Evolutionary conservation across 2,329 filamentous ascomycete species (phyloP), one percentile per base, ranked within the genome.

Genomic region (Trichophyton benhamiae): DNA sequence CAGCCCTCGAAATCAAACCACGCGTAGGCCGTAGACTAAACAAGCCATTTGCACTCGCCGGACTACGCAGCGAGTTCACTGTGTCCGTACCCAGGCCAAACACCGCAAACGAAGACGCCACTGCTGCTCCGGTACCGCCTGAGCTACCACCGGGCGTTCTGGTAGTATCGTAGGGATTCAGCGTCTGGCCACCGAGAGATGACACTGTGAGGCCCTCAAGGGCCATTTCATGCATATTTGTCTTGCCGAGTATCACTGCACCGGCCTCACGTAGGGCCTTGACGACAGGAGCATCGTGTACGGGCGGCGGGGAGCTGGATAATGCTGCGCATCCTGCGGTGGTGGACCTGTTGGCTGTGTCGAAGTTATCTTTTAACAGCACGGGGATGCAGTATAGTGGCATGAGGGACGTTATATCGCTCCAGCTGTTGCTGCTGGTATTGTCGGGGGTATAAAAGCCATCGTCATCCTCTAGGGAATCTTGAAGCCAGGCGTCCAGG

Each of bases 61-160:
- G 84, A 60, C 80, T 85, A 15, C 82, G 76, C 7, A 86, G 71
- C 5, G 81, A 84, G 67, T 87, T 87, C 59, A 86, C 80, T 0
- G 83, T 84, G 65, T 85, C 82, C 0, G 80, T 83, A 1, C 83
- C 83, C 8, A 80, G 81, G 0, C 80, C 83, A 2, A 83, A 75
- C 0, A 87, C 76, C 1, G 80, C 81, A 61, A 87, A 79, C 22
- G 78, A 82, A 1, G 79, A 75, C 13, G 80, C 83, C 30, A 87
- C 74, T 0, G 82, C 83, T 0, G 82, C 83, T 0, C 82, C 83
- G 0, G 82, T 84, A 0, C 84, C 85, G 9, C 84, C 84, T 33
- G 82, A 85, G 52, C 80, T 84, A 0, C 84, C 85, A 2, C 84
- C 85, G 0, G 84, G 84, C 0, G 84, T 87, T n/a, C 87, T 79